Evolutionary conservation across 495 filamentous ascomycete species (phyloP), one percentile per base, ranked within the genome.

Genomic region (Ramalina intermedia): DNA sequence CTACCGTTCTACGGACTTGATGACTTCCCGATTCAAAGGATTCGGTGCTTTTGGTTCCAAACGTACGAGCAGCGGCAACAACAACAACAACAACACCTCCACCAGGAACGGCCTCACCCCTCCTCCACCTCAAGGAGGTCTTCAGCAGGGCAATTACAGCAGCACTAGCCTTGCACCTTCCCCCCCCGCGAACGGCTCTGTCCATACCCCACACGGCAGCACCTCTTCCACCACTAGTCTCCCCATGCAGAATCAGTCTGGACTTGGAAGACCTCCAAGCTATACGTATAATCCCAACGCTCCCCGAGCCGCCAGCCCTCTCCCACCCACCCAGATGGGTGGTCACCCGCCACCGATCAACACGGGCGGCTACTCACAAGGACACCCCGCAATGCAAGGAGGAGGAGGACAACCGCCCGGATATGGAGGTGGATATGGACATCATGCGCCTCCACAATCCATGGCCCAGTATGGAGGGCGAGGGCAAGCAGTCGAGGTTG

Each of bases 331-430:
- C 41, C 76, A 80, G 61, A 74, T 83, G 64, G 69, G 73, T 55
- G 80, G 81, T 56, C 81, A 83, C 48, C 81, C 81, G 52, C 78
- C 80, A 49, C 76, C 84, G 49, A 76, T 87, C 61, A 84, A 84
- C 59, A 85, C 80, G 54, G 69, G 62, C 58, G 56, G 66, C 41
- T 83, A 80, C 47, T 59, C 63, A 9, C 73, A 73, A 56, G 67
- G 63, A 23, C 68, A 66, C 46, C 67, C 67, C 23, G 69, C 72
- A 49, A 69, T 74, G 53, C 69, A 73, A 48, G 65, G 69, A 3
- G 58, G 70, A 55, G 78, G 74, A 43, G 72, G 63, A 14, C 57
- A 58, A 43, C 71, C 71, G 6, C 73, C 72, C 7, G 72, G 69
- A 1, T 72, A 73, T 47, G 64, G 57, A 54, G 51, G 63, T 48